These are phyloP conservation scores for Trematosphaeria pertusa DNA, from an alignment of 2,329 filamentous ascomycete species.

Conservation along the genomic window DNA sequence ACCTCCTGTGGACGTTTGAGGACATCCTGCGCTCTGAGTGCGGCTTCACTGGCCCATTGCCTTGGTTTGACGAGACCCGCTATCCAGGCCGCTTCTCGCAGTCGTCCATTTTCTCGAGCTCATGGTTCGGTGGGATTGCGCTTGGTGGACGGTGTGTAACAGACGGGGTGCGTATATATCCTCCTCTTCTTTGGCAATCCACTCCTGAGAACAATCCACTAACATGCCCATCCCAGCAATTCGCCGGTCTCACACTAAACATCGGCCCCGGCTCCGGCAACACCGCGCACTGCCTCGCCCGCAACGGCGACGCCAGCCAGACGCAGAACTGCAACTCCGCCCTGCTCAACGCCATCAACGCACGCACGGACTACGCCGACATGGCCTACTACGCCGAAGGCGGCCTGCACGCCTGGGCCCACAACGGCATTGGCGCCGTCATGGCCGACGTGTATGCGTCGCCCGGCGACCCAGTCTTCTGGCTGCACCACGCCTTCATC, in stretches of 20 bases:
- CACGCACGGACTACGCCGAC: conserved; percentile 29
- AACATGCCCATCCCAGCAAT: conserved; percentile 37
- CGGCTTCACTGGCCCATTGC: conserved; percentile 48
- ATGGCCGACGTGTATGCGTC: conserved; percentile 44
- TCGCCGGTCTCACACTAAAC: conserved; percentile 40
- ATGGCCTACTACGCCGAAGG: conserved; percentile 39
- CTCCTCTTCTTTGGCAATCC: too few species aligned
- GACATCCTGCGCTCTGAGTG: conserved; percentile 51
- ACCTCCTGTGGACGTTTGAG: conserved; percentile 52
- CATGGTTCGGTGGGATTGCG: conserved; percentile 35
- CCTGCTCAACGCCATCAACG: conserved; percentile 39
- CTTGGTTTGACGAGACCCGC: conserved; percentile 47
- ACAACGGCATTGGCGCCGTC: conserved; percentile 45
- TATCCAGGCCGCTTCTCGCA: conserved; percentile 38
- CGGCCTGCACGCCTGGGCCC: conserved; percentile 43
- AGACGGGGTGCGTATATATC: conserved; percentile 45
- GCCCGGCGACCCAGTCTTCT: conserved; percentile 53
- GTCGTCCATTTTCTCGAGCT: conserved; percentile 38
- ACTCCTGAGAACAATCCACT: too few species aligned
- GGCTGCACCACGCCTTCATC: conserved; percentile 58
- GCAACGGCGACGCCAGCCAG: conserved; percentile 31
- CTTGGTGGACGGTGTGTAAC: conserved; percentile 37
- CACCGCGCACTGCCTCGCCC: conserved; percentile 39
- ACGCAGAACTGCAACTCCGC: conserved; percentile 36
- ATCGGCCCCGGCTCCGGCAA: conserved; percentile 38